Evolutionary conservation across 2,329 filamentous ascomycete genomes (phyloP), one percentile per base, ranked within the genome.

Genomic region (Xylaria sp.): DNA sequence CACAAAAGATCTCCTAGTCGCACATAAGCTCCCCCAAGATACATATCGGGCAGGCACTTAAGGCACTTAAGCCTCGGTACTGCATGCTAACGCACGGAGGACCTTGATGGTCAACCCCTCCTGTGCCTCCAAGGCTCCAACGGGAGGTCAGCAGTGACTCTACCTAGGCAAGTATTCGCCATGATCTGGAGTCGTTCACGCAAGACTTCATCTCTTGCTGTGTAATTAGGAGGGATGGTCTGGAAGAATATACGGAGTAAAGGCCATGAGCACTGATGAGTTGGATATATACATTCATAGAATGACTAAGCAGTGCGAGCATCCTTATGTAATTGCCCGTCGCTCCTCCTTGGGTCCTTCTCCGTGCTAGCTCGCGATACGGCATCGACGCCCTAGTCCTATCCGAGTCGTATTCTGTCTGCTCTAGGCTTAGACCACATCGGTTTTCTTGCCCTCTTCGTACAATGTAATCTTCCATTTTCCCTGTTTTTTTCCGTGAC

Each of bases 31-130:
- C 37, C 37, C 37, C 7, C 37, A 42, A 7, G 11, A 42, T 42
- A 13, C 58, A 64, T 13, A 68, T 68, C 2, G 54, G 70, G 46
- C 60, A 66, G 34, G 58, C 68, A 46, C 54, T 70, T 9, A 62
- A 63, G 8, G 66, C 67, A 4, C 66, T 9, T 42, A 30, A 30
- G 37, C 37, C 11, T 42, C 11, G 9, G 37, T 10, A 42, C 37
- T 42, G 37, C 37, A 42, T 42, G 37, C 37, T 42, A 42, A 42
- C 37, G 37, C 37, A 42, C 37, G 23, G 58, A 56, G 58, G 37
- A 60, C 58, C 58, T 54, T 57, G 58, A 60, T 60, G 58, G 58
- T n/a, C 19, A 19, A 55, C 52, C 57, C 57, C 57, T 54, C 57
- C 30, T 54, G 39, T 37, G 11, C 34, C n/a, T 52, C 50, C 30